Conservation (phyloP, 2,329 filamentous ascomycete species). For the Grosmannia huntii region DNA sequence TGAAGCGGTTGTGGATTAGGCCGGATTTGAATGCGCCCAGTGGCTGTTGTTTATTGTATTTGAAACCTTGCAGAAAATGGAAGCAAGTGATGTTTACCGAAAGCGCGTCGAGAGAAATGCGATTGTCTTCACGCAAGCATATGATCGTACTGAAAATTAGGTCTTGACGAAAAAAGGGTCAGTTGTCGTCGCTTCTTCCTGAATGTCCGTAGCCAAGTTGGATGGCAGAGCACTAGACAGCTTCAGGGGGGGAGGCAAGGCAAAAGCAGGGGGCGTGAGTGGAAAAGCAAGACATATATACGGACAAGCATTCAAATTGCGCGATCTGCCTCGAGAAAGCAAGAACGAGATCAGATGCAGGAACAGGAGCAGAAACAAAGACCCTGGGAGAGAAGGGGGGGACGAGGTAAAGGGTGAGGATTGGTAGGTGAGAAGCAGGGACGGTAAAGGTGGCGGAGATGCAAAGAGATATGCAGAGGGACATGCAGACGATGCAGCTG, state of each 20-base stretch:
- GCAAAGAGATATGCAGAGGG: not conserved
- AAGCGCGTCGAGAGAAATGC: not conserved
- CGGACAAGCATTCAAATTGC: not conserved
- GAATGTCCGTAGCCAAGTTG: not conserved
- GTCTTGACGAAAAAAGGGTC: not conserved
- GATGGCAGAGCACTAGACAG: not conserved
- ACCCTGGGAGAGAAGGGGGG: not conserved
- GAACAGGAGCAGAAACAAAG: constrained; percentile 6
- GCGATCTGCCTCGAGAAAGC: constrained; percentile 3
- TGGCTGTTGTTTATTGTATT: not conserved
- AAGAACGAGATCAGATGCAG: constrained; percentile 12
- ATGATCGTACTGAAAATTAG: not conserved
- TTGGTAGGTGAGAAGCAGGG: not conserved
- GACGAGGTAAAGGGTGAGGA: not conserved
- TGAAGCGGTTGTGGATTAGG: not conserved
- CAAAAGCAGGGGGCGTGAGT: not conserved
- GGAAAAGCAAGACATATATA: not conserved
- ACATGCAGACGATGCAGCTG: not conserved
- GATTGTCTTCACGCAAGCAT: not conserved
- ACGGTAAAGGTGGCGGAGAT: not conserved
- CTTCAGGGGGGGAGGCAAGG: no score
- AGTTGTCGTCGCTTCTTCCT: not conserved
- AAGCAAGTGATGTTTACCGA: not conserved
- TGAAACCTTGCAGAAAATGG: not conserved
- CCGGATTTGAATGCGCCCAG: not conserved